Percentiles rank a stretch among this genome's conserved stretches.
Evolutionary conservation across 177 flowering plant species (phyloP).

Genomic region (Telopea speciosissima): DNA sequence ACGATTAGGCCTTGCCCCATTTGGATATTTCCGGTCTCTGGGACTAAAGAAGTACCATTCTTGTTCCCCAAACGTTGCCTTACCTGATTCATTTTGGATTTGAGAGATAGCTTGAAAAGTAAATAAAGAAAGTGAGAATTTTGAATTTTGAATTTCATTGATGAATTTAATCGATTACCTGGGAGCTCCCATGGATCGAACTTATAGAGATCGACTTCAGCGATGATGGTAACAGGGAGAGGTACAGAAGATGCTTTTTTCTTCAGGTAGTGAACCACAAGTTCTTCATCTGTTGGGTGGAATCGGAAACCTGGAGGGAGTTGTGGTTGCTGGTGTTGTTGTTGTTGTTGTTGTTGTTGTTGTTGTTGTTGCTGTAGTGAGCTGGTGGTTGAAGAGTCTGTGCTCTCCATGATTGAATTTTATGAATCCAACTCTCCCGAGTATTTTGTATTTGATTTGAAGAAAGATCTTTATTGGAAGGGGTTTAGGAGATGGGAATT

Average conservation of each 20-base stretch:
- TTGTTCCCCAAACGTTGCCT: constrained; percentile 80
- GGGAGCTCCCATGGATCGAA: constrained; percentile 63
- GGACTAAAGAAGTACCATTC: constrained; percentile 98
- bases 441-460: too few relatives aligned
- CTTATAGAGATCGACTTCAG: constrained; percentile 50
- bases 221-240: constrained; percentile 42
- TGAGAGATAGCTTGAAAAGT: too few relatives aligned
- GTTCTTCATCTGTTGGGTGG: constrained; percentile 58
- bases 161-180: constrained; percentile 18
- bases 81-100: constrained; percentile 14
- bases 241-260: constrained; percentile 33
- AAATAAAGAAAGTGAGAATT: too few relatives aligned
- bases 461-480: too few relatives aligned
- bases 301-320: constrained; percentile 57
- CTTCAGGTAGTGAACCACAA: constrained; percentile 46
- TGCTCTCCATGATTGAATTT: constrained; percentile 24
- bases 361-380: constrained; percentile 39
- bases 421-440: too few relatives aligned
- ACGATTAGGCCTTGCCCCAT: constrained; percentile 85
- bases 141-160: too few relatives aligned
- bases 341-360: too few relatives aligned
- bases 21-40: constrained; percentile 86
- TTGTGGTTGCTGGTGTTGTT: constrained; percentile 37
- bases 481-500: too few relatives aligned
- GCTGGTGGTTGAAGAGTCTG: constrained; percentile 26